Evolutionary conservation across 768 basidiomycete genomes (phyloP).

Genomic region (Podaxis rugospora): DNA sequence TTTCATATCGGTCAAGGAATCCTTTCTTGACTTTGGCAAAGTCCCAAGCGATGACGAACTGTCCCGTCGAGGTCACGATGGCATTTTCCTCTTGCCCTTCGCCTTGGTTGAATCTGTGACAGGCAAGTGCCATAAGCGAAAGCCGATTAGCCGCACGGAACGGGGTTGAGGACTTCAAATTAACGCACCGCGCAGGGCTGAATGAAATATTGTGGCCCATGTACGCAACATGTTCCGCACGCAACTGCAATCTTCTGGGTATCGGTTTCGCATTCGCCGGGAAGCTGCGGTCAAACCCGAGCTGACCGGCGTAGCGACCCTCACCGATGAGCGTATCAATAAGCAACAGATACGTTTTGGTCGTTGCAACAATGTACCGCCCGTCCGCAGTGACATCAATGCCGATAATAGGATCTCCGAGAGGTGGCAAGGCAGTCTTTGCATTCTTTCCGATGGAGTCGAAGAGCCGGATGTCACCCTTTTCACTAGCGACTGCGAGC

Average conservation of each 20-base stretch:
- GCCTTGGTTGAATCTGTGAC: conserved; percentile 83
- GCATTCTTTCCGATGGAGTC: conserved; percentile 98
- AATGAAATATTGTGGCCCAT: conserved; percentile 88
- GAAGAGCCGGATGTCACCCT: conserved; percentile 94
- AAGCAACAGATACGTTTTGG: conserved; percentile 87
- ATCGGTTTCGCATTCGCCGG: conserved; percentile 92
- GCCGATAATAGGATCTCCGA: conserved; percentile 93
- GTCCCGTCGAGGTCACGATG: conserved; percentile 91
- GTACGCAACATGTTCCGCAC: conserved; percentile 89
- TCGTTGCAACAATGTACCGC: conserved; percentile 93
- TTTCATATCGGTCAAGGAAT: conserved; percentile 86
- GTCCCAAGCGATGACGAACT: conserved; percentile 95
- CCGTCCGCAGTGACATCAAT: conserved; percentile 94
- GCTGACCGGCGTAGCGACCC: conserved; percentile 73
- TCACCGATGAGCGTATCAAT: conserved; percentile 95
- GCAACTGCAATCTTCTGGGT: conserved; percentile 82
- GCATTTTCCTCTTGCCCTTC: conserved; percentile 88
- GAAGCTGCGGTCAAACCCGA: conserved; percentile 94
- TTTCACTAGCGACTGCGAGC: conserved; percentile 91
- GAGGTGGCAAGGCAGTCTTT: conserved; percentile 92
- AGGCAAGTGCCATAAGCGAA: background rate
- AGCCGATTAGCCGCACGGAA: background rate
- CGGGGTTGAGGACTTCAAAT: background rate
- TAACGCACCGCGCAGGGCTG: conserved; percentile 81
- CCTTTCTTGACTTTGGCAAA: conserved; percentile 95